A percentile compares a stretch with the other conserved stretches of the same genome.
Evolutionary conservation across 345 rosid genomes (phyloP).

Genomic region (Arabis hirsuta): DNA sequence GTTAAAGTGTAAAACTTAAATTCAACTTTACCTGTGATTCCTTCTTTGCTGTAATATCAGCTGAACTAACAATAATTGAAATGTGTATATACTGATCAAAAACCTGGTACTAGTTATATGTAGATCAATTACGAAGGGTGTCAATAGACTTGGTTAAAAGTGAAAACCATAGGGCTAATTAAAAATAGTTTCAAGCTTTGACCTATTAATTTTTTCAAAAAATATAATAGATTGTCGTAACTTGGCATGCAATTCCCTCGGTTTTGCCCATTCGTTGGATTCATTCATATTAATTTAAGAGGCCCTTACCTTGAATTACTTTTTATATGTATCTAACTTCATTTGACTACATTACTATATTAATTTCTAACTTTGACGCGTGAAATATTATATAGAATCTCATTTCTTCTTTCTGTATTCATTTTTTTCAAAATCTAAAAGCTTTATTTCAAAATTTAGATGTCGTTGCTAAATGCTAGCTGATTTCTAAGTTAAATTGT

Average conservation of each 20-base stretch:
- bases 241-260: not conserved
- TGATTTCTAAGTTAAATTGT: not conserved
- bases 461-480: not conserved
- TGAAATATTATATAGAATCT: not conserved
- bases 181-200: conserved; percentile 5
- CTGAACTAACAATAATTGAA: not conserved
- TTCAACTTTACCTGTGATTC: not conserved
- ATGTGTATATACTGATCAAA: not conserved
- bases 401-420: not conserved
- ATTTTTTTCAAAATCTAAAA: not conserved
- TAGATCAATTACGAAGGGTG: not conserved
- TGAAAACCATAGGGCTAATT: not conserved
- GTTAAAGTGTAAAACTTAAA: no score
- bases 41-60: not conserved
- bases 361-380: not conserved
- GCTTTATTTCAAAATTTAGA: not conserved
- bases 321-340: not conserved
- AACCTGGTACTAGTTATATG: not conserved
- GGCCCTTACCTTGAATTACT: not conserved
- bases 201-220: not conserved
- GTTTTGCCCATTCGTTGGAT: conserved; percentile 7
- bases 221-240: not conserved
- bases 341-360: not conserved
- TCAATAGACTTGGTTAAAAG: not conserved
- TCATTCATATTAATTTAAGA: conserved; percentile 5